Conservation (phyloP, 345 rosid genomes). For the Brassica incana region DNA sequence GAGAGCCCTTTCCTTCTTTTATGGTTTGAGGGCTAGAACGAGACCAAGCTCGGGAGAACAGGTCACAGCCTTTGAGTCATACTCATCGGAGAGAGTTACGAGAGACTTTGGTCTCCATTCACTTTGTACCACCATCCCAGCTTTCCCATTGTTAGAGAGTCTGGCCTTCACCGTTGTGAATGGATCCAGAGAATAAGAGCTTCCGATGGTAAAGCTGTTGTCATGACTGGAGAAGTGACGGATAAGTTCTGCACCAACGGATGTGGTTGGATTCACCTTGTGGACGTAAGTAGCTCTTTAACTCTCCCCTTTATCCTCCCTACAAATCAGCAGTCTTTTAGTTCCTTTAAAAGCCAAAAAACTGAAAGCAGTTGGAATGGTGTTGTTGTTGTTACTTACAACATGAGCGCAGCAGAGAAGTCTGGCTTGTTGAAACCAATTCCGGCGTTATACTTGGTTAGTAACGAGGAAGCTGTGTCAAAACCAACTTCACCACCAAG, state of each 20-base stretch:
- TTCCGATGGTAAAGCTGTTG: conserved; percentile 63
- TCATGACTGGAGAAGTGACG: conserved; percentile 57
- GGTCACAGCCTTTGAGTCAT: conserved; percentile 54
- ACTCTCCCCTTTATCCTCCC: conserved; percentile 74
- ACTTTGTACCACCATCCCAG: conserved; percentile 60
- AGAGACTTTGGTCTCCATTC: conserved; percentile 84
- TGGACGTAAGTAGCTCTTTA: conserved; percentile 69
- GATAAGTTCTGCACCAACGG: conserved; percentile 49
- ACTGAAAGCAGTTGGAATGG: background rate
- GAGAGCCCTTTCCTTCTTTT: conserved; percentile 19
- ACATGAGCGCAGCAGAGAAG: conserved; percentile 57
- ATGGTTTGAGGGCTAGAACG: conserved; percentile 75
- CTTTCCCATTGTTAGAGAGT: conserved; percentile 58
- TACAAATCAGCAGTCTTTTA: conserved; percentile 22
- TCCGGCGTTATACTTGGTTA: conserved; percentile 72
- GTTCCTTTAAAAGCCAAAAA: background rate
- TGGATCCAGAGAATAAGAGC: conserved; percentile 57
- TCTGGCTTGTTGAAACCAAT: conserved; percentile 62
- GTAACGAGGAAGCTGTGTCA: conserved; percentile 67
- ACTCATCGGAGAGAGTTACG: conserved; percentile 66
- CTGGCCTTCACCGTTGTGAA: conserved; percentile 61
- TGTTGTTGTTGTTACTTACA: conserved; percentile 52
- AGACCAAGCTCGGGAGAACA: conserved; percentile 69
- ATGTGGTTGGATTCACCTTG: conserved; percentile 50
- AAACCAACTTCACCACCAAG: conserved; percentile 81